phyloP scores from a whole-genome alignment of 139 green algal genomes.

The Tetraselmis striata region DNA sequence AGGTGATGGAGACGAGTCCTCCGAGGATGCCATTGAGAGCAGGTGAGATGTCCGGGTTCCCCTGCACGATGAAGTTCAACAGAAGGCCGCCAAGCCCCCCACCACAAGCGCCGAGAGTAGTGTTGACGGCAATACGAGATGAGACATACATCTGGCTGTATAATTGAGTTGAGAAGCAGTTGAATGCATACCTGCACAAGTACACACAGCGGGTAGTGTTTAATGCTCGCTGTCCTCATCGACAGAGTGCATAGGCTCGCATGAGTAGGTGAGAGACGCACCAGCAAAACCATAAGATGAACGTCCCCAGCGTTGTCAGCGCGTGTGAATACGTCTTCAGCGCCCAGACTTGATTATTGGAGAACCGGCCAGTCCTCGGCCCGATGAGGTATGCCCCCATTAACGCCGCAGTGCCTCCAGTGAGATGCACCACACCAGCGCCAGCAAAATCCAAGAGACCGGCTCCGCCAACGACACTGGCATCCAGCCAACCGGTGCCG shows the following conservation, averaged over 20 bases:
- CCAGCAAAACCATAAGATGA: slow-evolving; percentile 10
- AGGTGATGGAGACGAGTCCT: slow-evolving; percentile 9
- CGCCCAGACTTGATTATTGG: background rate
- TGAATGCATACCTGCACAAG: slow-evolving; percentile 6
- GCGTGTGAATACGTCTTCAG: background rate
- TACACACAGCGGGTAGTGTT: too few relatives aligned
- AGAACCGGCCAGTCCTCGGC: slow-evolving; percentile 1
- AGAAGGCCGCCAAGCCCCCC: background rate
- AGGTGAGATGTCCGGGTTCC: background rate
- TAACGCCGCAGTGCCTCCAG: background rate
- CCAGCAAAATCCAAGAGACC: slow-evolving; percentile 77
- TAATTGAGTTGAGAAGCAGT: slow-evolving; percentile 3
- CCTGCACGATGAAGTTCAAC: background rate
- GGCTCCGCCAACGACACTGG: slow-evolving; percentile 30
- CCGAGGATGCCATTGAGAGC: slow-evolving; percentile 6
- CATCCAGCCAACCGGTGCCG: slow-evolving; percentile 43
- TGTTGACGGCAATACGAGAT: slow-evolving; percentile 1
- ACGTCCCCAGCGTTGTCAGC: background rate
- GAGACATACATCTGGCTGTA: background rate
- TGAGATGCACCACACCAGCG: slow-evolving; percentile 33
- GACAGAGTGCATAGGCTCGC: background rate
- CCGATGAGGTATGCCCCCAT: slow-evolving; percentile 10
- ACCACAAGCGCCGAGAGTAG: background rate
- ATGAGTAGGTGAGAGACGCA: background rate
- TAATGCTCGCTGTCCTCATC: too few relatives aligned